Evolutionary conservation across 2,329 filamentous ascomycete species (phyloP), one percentile per base, ranked within the genome.

Genomic region (Aspergillus versicolor): DNA sequence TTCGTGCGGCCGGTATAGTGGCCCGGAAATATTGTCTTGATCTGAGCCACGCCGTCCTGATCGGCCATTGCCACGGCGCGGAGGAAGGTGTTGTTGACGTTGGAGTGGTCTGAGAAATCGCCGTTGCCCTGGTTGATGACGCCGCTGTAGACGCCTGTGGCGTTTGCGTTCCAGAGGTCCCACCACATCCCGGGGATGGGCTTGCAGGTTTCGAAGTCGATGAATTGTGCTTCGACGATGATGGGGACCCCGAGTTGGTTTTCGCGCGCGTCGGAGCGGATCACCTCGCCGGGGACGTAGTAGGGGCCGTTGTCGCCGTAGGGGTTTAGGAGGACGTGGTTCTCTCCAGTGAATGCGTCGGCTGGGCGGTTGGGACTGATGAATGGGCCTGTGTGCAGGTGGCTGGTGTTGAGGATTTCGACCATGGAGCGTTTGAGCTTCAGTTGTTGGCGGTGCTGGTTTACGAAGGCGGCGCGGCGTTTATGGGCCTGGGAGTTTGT

Each of bases 21-120:
- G 3, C 79, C 79, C 0, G 78, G 78, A 67, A 80, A 79, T 47
- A 76, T 59, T 2, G 75, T 70, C 44, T 74, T 65, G 61, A 81
- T 80, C 43, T 73, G 68, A 4, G 73, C 72, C 2, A 79, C 73
- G 41, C 79, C 79, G 2, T 76, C 67, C 0, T 53, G 32, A 62
- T 80, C 72, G 32, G 73, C 77, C 46, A 71, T 58, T 61, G 80
- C 77, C 52, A 80, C 70, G 22, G 77, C 79, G 17, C 79, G 78
- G 19, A 79, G 67, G 63, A 73, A 78, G 12, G 77, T 80, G 2
- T 65, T 67, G 65, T 80, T 67, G 6, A 80, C 63, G 47, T 77
- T 77, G 40, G 61, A 62, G 1, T 67, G 63, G 57, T 80, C 78
- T n/a, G 58, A 58, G 11, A 57, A 61, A 59, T 76, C 62, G 24